Percentiles rank a stretch among this genome's conserved stretches.
Evolutionary conservation across 2,329 filamentous ascomycete genomes (phyloP).

Genomic region (Plectosphaerella cucumerina): DNA sequence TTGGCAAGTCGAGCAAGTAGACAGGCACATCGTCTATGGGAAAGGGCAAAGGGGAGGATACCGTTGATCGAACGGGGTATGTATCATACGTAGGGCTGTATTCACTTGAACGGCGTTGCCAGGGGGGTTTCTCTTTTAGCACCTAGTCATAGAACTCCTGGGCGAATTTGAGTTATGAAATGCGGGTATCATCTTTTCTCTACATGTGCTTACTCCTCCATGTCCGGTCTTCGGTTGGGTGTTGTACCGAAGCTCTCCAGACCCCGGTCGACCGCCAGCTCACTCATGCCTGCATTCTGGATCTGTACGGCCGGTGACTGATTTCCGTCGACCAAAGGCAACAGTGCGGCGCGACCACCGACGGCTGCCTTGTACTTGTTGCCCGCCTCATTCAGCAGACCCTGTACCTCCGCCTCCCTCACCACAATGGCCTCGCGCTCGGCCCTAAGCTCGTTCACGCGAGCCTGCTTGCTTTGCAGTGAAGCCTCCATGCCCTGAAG

Average conservation of each 20-base stretch:
- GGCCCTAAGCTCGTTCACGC: constrained; percentile 61
- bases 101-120: constrained; percentile 18
- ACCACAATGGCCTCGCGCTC: constrained; percentile 66
- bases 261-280: constrained; percentile 31
- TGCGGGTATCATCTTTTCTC: background rate
- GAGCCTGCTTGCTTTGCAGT: constrained; percentile 54
- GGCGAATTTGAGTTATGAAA: constrained; percentile 8
- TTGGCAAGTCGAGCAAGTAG: constrained; percentile 64
- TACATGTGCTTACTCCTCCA: constrained; percentile 20
- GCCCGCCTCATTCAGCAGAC: constrained; percentile 74
- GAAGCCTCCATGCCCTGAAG: constrained; percentile 60
- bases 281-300: constrained; percentile 10
- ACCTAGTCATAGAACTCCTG: constrained; percentile 12
- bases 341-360: constrained; percentile 13
- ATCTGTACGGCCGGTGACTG: constrained; percentile 14
- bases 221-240: constrained; percentile 26
- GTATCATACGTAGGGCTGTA: constrained; percentile 22
- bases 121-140: constrained; percentile 12
- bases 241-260: constrained; percentile 45
- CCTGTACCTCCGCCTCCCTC: constrained; percentile 76
- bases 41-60: constrained; percentile 2
- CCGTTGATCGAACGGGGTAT: constrained; percentile 7
- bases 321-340: constrained; percentile 3
- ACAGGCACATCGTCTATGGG: background rate
- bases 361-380: constrained; percentile 51